Conservation (phyloP, 2,329 filamentous ascomycete genomes). For the Geosmithia flava region DNA sequence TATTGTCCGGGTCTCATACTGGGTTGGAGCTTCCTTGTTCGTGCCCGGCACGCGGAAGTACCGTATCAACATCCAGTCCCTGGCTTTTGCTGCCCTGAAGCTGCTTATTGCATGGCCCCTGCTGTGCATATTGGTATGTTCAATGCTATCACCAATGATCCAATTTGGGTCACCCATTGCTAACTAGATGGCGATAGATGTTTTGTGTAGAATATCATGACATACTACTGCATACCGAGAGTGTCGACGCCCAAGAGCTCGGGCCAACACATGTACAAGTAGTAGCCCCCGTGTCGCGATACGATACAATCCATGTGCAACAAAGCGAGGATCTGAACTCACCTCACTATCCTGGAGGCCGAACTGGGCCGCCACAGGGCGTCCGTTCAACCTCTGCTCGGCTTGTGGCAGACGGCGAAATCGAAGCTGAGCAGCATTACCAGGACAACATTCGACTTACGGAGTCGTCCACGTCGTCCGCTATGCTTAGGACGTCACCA, state of each 20-base stretch:
- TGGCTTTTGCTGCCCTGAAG: not conserved
- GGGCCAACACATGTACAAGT: no score
- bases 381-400: not conserved
- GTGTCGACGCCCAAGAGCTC: no score
- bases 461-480: not conserved
- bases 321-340: no score
- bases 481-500: not conserved
- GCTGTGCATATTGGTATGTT: not conserved
- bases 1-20: slow-evolving; percentile 1
- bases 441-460: not conserved
- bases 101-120: not conserved
- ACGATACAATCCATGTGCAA: no score
- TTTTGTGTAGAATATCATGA: no score
- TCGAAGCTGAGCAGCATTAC: not conserved
- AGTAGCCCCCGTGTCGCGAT: no score
- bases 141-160: no score
- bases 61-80: not conserved
- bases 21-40: slow-evolving; percentile 3
- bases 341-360: no score
- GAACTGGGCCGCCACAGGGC: no score
- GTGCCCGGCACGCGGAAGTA: not conserved
- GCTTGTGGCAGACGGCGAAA: not conserved
- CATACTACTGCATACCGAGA: no score
- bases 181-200: not conserved
- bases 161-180: not conserved